Evolutionary conservation across 2,329 filamentous ascomycete species (phyloP).

Genomic region (Cladophialophora exuberans): DNA sequence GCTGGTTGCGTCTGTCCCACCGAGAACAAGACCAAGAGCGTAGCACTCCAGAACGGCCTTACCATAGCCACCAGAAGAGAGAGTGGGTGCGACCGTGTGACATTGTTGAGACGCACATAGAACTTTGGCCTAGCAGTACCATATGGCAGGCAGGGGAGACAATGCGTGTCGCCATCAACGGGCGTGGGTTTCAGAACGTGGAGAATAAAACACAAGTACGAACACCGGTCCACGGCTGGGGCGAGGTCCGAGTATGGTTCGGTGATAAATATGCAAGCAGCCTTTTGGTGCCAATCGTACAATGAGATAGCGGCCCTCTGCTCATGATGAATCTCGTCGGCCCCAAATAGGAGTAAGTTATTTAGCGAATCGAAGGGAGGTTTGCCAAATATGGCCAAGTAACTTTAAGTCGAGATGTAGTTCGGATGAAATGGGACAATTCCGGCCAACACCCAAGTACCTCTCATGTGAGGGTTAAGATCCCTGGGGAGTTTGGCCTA

Average conservation of each 20-base stretch:
- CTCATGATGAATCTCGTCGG: no score
- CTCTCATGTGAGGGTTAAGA: no score
- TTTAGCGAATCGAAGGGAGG: no score
- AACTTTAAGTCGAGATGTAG: no score
- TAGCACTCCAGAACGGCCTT: slow-evolving; percentile 5
- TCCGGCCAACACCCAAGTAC: no score
- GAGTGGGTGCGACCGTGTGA: slow-evolving; percentile 7
- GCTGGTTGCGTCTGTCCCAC: slow-evolving; percentile 15
- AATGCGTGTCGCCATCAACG: slow-evolving; percentile 5
- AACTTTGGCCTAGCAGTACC: slow-evolving; percentile 8
- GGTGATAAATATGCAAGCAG: slow-evolving; percentile 4
- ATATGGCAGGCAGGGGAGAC: slow-evolving; percentile 9
- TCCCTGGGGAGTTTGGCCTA: no score
- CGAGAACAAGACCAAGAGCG: slow-evolving; percentile 1
- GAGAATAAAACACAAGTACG: slow-evolving; percentile 8
- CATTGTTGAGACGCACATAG: slow-evolving; percentile 5
- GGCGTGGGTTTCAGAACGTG: slow-evolving; percentile 1
- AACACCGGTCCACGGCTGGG: slow-evolving; percentile 4
- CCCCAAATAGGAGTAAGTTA: no score
- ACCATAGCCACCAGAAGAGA: slow-evolving; percentile 10
- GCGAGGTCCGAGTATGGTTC: slow-evolving; percentile 4
- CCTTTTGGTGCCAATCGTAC: slow-evolving; percentile 2
- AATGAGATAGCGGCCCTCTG: neutral
- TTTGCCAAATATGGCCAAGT: no score
- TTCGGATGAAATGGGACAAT: no score